A percentile compares a stretch with the other conserved stretches of the same genome.
Evolutionary conservation across 768 basidiomycete species (phyloP).

Genomic region (Steccherinum ochraceum): DNA sequence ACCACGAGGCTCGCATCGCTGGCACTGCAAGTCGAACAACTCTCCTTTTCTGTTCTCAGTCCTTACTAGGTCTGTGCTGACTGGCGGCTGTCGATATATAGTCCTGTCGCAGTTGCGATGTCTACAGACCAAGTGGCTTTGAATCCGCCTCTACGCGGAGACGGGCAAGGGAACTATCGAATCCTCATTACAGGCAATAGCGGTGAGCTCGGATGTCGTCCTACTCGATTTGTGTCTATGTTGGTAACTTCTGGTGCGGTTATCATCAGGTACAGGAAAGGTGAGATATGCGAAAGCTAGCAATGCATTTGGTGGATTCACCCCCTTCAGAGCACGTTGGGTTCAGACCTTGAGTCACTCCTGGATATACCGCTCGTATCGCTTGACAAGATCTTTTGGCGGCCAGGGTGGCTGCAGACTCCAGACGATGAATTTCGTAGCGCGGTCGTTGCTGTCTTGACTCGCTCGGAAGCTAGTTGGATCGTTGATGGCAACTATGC

Average conservation of each 20-base stretch:
- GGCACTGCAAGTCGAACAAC: too few species aligned
- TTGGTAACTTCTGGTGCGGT: too few species aligned
- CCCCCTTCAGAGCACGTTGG: constrained; percentile 40
- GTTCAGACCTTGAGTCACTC: constrained; percentile 32
- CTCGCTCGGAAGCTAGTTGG: constrained; percentile 11
- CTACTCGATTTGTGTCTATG: background rate
- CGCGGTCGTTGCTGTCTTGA: constrained; percentile 9
- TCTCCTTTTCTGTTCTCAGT: too few species aligned
- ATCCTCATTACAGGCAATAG: constrained; percentile 47
- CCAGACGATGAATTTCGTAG: constrained; percentile 11
- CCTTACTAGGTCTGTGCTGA: too few species aligned
- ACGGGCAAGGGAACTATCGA: constrained; percentile 39
- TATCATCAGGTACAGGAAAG: constrained; percentile 36
- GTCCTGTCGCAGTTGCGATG: too few species aligned
- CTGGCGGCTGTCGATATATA: too few species aligned
- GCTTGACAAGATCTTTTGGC: constrained; percentile 31
- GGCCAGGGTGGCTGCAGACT: constrained; percentile 8
- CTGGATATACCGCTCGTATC: constrained; percentile 40
- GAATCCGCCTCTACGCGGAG: constrained; percentile 29
- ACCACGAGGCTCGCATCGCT: too few species aligned
- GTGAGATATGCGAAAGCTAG: constrained; percentile 17
- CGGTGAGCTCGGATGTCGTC: constrained; percentile 28
- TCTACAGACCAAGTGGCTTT: too few species aligned
- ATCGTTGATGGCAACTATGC: constrained; percentile 19
- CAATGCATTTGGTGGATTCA: background rate